Conservation (phyloP, 163 green algal species). For the Scenedesmus sp. region DNA sequence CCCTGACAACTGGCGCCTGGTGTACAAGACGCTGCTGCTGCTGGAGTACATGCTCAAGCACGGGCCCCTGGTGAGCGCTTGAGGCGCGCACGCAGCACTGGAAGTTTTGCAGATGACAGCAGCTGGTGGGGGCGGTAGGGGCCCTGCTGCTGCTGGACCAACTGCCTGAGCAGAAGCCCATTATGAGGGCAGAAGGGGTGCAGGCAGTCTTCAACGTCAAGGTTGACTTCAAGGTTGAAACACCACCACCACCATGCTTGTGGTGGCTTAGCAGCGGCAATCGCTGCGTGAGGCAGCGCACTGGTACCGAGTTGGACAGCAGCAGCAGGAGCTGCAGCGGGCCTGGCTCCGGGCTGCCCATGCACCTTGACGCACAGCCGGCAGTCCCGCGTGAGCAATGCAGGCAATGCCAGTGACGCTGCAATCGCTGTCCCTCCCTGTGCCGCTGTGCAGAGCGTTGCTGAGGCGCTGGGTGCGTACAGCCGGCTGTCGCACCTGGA, state of each 20-base stretch:
- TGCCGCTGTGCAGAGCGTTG: slow-evolving; percentile 15
- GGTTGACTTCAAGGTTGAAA: too few species aligned
- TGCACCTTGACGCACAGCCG: too few species aligned
- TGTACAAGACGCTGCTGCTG: slow-evolving; percentile 96
- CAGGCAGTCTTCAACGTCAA: too few species aligned
- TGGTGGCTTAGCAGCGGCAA: too few species aligned
- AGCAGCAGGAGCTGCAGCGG: neutral
- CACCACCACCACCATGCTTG: too few species aligned
- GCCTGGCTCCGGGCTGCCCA: too few species aligned
- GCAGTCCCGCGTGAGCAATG: too few species aligned
- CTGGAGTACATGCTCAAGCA: slow-evolving; percentile 94
- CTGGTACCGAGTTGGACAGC: too few species aligned
- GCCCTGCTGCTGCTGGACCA: slow-evolving; percentile 92
- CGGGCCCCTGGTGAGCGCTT: slow-evolving; percentile 75
- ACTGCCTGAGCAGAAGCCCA: slow-evolving; percentile 90
- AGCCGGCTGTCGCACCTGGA: slow-evolving; percentile 77
- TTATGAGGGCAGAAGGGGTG: slow-evolving; percentile 47
- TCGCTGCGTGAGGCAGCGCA: too few species aligned
- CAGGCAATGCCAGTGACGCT: too few species aligned
- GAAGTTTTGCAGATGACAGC: neutral
- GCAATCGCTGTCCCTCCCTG: neutral
- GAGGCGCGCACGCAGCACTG: neutral
- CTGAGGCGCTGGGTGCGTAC: slow-evolving; percentile 34
- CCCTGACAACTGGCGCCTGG: slow-evolving; percentile 88
- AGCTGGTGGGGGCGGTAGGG: neutral